Conservation (phyloP, 768 basidiomycete species). For the Pleurotus tuber-regium region DNA sequence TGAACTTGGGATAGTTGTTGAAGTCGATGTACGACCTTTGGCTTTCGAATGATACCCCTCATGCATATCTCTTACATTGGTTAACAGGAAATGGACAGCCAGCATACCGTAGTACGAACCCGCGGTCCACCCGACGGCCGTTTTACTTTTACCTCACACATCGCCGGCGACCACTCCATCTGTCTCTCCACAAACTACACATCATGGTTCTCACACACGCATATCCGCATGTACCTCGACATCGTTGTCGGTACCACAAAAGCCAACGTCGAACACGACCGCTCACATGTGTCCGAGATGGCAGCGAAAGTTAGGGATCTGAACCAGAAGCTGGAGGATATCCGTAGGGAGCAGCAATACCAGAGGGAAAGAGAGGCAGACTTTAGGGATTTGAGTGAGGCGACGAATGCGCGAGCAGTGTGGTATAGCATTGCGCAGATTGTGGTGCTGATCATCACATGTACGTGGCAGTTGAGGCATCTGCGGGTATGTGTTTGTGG, state of each 20-base stretch:
- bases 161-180: slow-evolving; percentile 95
- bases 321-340: slow-evolving; percentile 90
- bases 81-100: slow-evolving; percentile 78
- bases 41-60: too few relatives aligned
- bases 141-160: slow-evolving; percentile 98
- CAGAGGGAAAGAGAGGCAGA: slow-evolving; percentile 94
- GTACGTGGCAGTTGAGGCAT: slow-evolving; percentile 91
- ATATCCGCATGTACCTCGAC: slow-evolving; percentile 94
- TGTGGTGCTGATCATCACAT: slow-evolving; percentile 76
- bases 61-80: too few relatives aligned
- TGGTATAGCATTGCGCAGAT: slow-evolving; percentile 95
- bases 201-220: slow-evolving; percentile 81
- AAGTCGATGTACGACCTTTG: slow-evolving; percentile 71
- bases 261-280: slow-evolving; percentile 83
- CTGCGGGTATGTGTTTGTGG: slow-evolving; percentile 70
- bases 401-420: slow-evolving; percentile 87
- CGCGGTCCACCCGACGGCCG: slow-evolving; percentile 87
- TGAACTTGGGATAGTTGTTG: slow-evolving; percentile 84
- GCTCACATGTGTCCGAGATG: slow-evolving; percentile 79
- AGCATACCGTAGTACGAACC: slow-evolving; percentile 82
- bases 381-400: slow-evolving; percentile 86
- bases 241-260: slow-evolving; percentile 88
- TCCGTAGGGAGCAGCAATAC: slow-evolving; percentile 94
- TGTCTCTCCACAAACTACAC: slow-evolving; percentile 94
- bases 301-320: slow-evolving; percentile 86